Percentiles rank a stretch among this genome's conserved stretches.
These are phyloP conservation scores for Onygena corvina DNA, from an alignment of 2,329 filamentous ascomycete species.

Conservation along the genomic window DNA sequence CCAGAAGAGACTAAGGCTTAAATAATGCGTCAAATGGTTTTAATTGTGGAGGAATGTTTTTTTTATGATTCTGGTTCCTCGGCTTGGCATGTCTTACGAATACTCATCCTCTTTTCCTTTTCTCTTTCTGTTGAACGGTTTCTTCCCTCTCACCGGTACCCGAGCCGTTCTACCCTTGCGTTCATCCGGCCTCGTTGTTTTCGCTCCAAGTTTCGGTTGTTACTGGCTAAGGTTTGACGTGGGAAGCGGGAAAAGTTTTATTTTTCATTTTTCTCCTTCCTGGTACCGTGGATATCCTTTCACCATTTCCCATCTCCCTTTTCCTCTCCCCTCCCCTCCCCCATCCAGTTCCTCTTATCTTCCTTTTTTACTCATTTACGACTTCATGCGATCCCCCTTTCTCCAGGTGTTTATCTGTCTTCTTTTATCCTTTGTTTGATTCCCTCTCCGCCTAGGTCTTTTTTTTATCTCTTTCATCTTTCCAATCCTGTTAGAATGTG, in stretches of 20 bases:
- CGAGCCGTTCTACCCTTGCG: background rate
- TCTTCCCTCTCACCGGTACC: background rate
- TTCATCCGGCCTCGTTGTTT: background rate
- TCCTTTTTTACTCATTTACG: background rate
- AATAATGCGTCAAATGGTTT: conserved; percentile 7
- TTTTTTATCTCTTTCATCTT: conserved; percentile 9
- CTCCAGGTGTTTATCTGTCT: conserved; percentile 7
- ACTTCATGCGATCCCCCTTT: conserved; percentile 8
- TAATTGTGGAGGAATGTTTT: conserved; percentile 9
- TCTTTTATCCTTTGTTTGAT: conserved; percentile 4
- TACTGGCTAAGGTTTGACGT: conserved; percentile 2
- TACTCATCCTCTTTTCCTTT: conserved; percentile 11
- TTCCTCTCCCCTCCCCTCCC: background rate
- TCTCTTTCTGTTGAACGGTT: conserved; percentile 2
- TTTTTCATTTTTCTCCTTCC: conserved; percentile 1
- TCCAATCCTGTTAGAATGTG: conserved; percentile 2
- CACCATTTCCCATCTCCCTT: background rate
- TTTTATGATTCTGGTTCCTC: conserved; percentile 13
- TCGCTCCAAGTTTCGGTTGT: conserved; percentile 4
- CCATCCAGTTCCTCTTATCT: conserved; percentile 6
- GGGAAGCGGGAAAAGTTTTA: conserved; percentile 3
- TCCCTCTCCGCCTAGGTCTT: conserved; percentile 1
- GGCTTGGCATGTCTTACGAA: conserved; percentile 14
- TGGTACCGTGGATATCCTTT: conserved; percentile 4
- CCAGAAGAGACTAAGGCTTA: conserved; percentile 26